These are phyloP conservation scores for Suhomyces panamericanus DNA, from an alignment of 1,139 yeast species.

Conservation along the genomic window DNA sequence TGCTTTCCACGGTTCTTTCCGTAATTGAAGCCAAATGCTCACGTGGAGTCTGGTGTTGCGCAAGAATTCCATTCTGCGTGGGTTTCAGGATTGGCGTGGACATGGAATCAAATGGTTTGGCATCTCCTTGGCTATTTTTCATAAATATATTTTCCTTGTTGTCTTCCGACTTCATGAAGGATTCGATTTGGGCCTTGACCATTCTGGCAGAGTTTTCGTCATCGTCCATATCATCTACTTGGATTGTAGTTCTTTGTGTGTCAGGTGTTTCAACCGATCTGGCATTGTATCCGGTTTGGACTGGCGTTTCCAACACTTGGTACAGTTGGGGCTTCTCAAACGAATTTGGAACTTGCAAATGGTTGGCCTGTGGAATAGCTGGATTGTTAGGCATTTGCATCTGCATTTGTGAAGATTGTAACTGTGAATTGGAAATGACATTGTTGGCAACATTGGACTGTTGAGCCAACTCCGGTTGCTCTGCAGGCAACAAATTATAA, in stretches of 20 bases:
- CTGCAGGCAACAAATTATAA: conserved; percentile 24
- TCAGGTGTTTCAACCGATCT: conserved; percentile 43
- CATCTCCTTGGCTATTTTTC: conserved; percentile 21
- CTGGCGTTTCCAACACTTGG: conserved; percentile 38
- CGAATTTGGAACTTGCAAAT: conserved; percentile 3
- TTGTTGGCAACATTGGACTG: conserved; percentile 7
- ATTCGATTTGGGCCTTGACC: conserved; percentile 35
- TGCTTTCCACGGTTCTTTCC: conserved; percentile 37
- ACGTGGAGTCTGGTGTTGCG: conserved; percentile 6
- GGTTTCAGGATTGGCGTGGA: conserved; percentile 33
- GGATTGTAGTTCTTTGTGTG: conserved; percentile 48
- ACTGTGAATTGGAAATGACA: conserved; percentile 1
- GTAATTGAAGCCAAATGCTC: conserved; percentile 41
- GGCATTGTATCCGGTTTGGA: conserved; percentile 28
- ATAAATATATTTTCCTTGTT: conserved; percentile 47
- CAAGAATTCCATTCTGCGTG: conserved; percentile 7
- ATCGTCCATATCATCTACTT: conserved; percentile 42
- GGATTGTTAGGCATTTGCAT: neutral
- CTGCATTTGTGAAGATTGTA: conserved; percentile 11
- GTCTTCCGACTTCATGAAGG: conserved; percentile 34
- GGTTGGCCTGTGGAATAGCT: neutral
- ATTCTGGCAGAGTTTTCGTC: conserved; percentile 28
- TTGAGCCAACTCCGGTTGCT: conserved; percentile 5
- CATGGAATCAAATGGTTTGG: conserved; percentile 24
- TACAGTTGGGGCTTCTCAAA: conserved; percentile 7